These are phyloP conservation scores for Phaeoacremonium minimum DNA, from an alignment of 2,329 filamentous ascomycete genomes.

Conservation along the genomic window DNA sequence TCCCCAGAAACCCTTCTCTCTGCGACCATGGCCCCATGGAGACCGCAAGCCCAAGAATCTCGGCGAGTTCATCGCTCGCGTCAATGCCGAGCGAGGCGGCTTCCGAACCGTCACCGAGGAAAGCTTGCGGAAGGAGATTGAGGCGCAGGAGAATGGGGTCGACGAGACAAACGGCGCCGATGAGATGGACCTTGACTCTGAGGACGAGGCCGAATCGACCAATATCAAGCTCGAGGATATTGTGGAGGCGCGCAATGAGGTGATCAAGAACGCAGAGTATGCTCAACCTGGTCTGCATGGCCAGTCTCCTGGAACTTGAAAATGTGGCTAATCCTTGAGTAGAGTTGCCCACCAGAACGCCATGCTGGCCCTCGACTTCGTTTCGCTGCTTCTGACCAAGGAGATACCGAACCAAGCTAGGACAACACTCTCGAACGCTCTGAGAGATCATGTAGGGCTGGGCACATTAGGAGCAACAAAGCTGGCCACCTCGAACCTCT, in stretches of 20 bases:
- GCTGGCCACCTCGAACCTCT: slow-evolving; percentile 56
- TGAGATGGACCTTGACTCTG: slow-evolving; percentile 42
- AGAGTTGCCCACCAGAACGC: slow-evolving; percentile 54
- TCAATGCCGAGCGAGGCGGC: slow-evolving; percentile 73
- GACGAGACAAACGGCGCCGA: slow-evolving; percentile 36
- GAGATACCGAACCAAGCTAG: slow-evolving; percentile 68
- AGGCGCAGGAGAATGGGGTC: slow-evolving; percentile 29
- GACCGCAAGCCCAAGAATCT: slow-evolving; percentile 58
- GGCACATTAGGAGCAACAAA: slow-evolving; percentile 70
- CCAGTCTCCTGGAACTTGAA: background rate
- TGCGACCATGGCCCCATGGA: slow-evolving; percentile 59
- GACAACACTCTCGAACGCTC: slow-evolving; percentile 62
- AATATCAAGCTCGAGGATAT: slow-evolving; percentile 37
- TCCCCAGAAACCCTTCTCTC: slow-evolving; percentile 38
- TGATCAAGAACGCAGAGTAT: slow-evolving; percentile 55
- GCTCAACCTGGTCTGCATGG: slow-evolving; percentile 12
- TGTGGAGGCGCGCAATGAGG: slow-evolving; percentile 49
- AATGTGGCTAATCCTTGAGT: slow-evolving; percentile 12
- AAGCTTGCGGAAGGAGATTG: slow-evolving; percentile 65
- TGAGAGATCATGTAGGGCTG: slow-evolving; percentile 68
- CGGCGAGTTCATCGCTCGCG: slow-evolving; percentile 72
- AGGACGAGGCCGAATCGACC: slow-evolving; percentile 34
- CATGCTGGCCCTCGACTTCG: slow-evolving; percentile 71
- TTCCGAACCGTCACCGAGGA: slow-evolving; percentile 78
- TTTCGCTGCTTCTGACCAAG: slow-evolving; percentile 81